Conservation (phyloP, 2,329 filamentous ascomycete species). For the Aspergillus clavatus region DNA sequence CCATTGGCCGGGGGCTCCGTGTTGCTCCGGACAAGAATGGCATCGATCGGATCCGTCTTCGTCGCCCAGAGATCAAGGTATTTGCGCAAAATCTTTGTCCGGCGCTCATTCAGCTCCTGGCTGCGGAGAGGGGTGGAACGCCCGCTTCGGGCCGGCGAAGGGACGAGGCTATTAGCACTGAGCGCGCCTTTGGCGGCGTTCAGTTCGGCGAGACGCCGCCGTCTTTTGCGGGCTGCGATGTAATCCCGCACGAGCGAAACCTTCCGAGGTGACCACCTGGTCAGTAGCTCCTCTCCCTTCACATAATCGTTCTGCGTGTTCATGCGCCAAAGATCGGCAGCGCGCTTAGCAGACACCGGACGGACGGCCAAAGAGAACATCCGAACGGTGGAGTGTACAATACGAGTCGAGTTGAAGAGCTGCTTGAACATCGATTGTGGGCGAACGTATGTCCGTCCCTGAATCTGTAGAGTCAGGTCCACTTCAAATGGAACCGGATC, state of each 20-base stretch:
- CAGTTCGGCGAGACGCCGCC: conserved; percentile 70
- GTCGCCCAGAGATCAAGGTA: conserved; percentile 41
- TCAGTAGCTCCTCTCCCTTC: conserved; percentile 85
- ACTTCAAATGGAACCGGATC: conserved; percentile 83
- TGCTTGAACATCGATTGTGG: conserved; percentile 82
- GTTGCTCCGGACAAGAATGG: conserved; percentile 41
- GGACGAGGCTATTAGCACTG: conserved; percentile 36
- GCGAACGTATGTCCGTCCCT: conserved; percentile 76
- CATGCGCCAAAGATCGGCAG: conserved; percentile 92
- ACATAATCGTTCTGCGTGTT: conserved; percentile 93
- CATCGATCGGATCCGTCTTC: conserved; percentile 38
- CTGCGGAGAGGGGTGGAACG: conserved; percentile 34
- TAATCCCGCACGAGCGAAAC: conserved; percentile 89
- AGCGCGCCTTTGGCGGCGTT: conserved; percentile 54
- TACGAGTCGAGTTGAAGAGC: conserved; percentile 76
- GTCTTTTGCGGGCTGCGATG: conserved; percentile 68
- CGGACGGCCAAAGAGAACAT: conserved; percentile 85
- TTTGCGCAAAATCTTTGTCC: conserved; percentile 36
- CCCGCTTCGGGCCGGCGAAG: conserved; percentile 32
- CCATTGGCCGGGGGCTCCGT: conserved; percentile 42
- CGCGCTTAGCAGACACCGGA: conserved; percentile 83
- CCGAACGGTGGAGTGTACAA: conserved; percentile 79
- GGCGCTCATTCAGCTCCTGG: conserved; percentile 34
- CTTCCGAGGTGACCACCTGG: conserved; percentile 80
- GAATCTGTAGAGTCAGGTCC: conserved; percentile 74